These are phyloP conservation scores for Gossypium gossypioides DNA, from an alignment of 441 rosid species.

Conservation along the genomic window DNA sequence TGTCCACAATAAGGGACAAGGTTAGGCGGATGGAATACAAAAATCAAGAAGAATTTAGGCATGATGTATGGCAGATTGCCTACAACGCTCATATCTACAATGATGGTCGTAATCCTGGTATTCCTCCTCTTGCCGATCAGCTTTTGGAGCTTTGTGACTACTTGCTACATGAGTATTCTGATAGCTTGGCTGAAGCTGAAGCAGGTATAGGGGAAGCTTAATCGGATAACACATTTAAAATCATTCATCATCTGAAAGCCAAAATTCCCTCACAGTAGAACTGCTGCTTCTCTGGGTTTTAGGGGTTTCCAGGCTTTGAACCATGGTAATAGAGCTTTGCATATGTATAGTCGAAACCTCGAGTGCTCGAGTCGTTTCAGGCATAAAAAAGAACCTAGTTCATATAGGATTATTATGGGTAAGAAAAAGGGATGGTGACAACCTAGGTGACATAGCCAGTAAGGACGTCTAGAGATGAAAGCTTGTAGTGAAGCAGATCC, in stretches of 20 bases:
- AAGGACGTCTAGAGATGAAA: background rate
- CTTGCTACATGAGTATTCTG: constrained; percentile 39
- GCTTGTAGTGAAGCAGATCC: background rate
- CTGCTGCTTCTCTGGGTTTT: background rate
- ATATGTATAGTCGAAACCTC: background rate
- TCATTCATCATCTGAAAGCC: background rate
- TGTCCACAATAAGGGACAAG: constrained; percentile 73
- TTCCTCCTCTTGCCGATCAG: constrained; percentile 97
- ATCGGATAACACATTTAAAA: background rate
- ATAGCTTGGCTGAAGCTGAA: constrained; percentile 63
- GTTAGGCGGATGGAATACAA: constrained; percentile 84
- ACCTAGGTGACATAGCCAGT: background rate
- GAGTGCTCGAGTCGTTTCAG: background rate
- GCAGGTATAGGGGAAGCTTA: constrained; percentile 40
- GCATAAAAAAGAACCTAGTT: background rate
- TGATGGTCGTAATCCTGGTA: constrained; percentile 72
- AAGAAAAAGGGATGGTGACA: background rate
- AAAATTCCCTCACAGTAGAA: background rate
- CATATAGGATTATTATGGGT: background rate
- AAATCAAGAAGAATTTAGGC: constrained; percentile 62
- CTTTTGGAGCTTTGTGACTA: constrained; percentile 80
- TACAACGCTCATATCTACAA: constrained; percentile 79
- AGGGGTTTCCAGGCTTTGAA: background rate
- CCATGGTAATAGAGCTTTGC: background rate
- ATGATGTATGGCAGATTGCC: constrained; percentile 76